Conservation (phyloP, 2,329 filamentous ascomycete genomes). For the Ceratocystis diversiconidia region DNA sequence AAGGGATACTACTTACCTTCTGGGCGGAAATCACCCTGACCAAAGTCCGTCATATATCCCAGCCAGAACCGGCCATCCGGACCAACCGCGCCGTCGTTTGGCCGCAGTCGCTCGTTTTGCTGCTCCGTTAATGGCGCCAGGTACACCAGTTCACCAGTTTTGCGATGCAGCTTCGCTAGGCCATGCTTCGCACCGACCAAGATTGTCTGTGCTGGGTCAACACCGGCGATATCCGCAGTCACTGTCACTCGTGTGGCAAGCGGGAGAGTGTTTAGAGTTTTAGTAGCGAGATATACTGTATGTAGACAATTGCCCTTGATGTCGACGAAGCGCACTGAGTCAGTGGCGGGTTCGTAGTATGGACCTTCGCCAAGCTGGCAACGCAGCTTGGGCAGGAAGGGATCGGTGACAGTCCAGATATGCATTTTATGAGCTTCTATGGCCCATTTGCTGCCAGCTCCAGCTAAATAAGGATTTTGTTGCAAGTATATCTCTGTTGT, state of each 20-base stretch:
- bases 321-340: conserved; percentile 64
- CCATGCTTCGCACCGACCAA: conserved; percentile 70
- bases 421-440: conserved; percentile 24
- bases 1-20: conserved; percentile 34
- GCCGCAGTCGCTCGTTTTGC: conserved; percentile 41
- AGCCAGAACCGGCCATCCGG: conserved; percentile 71
- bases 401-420: conserved; percentile 37
- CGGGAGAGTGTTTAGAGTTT: conserved; percentile 47
- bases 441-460: too few species aligned
- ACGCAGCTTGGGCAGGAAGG: conserved; percentile 44
- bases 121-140: conserved; percentile 34
- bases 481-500: background rate
- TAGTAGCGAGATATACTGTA: conserved; percentile 45
- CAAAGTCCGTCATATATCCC: conserved; percentile 70
- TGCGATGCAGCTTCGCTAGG: conserved; percentile 60
- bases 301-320: conserved; percentile 66
- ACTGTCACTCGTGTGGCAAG: conserved; percentile 44
- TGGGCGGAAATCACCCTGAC: conserved; percentile 41
- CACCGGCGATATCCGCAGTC: conserved; percentile 64
- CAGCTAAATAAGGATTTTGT: background rate
- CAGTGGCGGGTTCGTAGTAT: conserved; percentile 52
- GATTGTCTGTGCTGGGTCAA: conserved; percentile 48
- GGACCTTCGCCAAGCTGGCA: conserved; percentile 61
- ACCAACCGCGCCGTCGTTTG: conserved; percentile 76
- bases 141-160: conserved; percentile 40